Conservation (phyloP, 352 stramenopile genomes). For the Blastocystis hominis region DNA sequence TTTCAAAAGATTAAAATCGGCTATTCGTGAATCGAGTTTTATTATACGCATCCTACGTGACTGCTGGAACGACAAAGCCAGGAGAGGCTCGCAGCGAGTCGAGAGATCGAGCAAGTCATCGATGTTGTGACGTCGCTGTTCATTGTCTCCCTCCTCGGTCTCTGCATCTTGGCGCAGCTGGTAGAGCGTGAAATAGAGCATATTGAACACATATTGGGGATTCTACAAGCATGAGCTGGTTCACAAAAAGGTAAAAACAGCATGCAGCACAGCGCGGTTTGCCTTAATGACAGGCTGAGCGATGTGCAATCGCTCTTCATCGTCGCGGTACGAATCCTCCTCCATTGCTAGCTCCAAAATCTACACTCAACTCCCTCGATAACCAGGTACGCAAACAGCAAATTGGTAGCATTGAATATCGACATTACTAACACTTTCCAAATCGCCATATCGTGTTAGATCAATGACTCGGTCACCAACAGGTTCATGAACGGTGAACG, state of each 20-base stretch:
- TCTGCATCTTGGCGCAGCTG: background rate
- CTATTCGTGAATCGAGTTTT: background rate
- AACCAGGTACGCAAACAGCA: background rate
- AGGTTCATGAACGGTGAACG: background rate
- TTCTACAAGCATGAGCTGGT: background rate
- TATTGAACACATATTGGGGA: constrained; percentile 41
- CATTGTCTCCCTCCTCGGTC: background rate
- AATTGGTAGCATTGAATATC: constrained; percentile 52
- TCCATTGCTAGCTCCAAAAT: constrained; percentile 37
- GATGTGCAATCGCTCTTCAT: constrained; percentile 13
- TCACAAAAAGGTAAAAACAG: background rate
- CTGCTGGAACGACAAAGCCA: background rate
- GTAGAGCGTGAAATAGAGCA: constrained; percentile 56
- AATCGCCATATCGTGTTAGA: background rate
- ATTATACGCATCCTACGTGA: background rate
- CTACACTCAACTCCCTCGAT: background rate
- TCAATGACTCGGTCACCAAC: constrained; percentile 33
- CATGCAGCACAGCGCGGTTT: constrained; percentile 32
- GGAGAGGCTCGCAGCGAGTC: constrained; percentile 3
- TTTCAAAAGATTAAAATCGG: background rate
- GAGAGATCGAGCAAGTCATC: constrained; percentile 8
- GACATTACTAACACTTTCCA: constrained; percentile 27
- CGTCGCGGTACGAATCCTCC: background rate
- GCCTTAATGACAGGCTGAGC: constrained; percentile 16
- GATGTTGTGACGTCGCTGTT: constrained; percentile 23